Evolutionary conservation across 805 yeast genomes (phyloP), one percentile per base, ranked within the genome.

Genomic region (Pichia insulana): DNA sequence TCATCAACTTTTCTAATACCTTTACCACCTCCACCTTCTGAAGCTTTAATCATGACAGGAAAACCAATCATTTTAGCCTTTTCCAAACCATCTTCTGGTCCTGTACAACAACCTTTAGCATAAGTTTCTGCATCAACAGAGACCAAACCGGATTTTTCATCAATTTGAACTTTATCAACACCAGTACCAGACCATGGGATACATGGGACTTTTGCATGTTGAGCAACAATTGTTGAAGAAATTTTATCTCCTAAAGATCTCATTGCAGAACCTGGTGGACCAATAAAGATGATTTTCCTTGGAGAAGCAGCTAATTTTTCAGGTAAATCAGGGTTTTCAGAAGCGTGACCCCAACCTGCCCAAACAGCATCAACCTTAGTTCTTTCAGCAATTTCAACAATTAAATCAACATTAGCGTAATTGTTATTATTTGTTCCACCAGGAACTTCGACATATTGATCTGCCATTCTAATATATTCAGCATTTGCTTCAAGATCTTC

Each of bases 291-390:
- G 56, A 94, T 83, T 58, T 76, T 84, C 64, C 87, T 83, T 47
- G 89, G 87, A 16, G 96, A 87, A n/a, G 82, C 81, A 13, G 97
- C 97, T 62, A 92, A 73, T 64, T 75, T 78, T 65, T 92, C 98
- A 25, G 99, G 99, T 51, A 92, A 76, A 37, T 70, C 63, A 22
- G 99, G 99, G 68, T 94, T 90, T 70, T 92, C 99, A n/a, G 96
- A 86, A 25, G 99, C 99, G 62, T 94, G 98, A 57, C 99, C 99
- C 99, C 99, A 92, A 57, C 99, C 99, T 30, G 99, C 99, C 99
- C 99, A 92, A 45, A 92, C 99, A 20, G 98, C 99, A 62, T 92
- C 95, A 43, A 85, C 97, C 51, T 86, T 78, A 35, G 95, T 83
- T 69, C 97, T 83, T 69, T 92, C 98, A 30, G 99, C 99, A 38